Evolutionary conservation across 1,284 basidiomycete species (phyloP).

Genomic region (Ustilago cynodontis): DNA sequence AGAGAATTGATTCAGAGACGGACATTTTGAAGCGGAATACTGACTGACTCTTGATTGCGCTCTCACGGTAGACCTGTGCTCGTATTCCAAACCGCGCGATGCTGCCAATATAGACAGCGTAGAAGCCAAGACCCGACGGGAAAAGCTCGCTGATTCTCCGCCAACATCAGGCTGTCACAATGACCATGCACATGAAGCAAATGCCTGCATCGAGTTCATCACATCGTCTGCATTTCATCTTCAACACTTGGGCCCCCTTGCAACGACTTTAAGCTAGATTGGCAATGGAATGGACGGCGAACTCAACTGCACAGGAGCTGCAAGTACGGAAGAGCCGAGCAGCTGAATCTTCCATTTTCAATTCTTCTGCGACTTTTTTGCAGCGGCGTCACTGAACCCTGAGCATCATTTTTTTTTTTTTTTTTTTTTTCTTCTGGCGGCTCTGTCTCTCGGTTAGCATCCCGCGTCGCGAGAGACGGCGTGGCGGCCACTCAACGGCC

Average conservation of each 20-base stretch:
- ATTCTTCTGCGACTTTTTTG: neutral
- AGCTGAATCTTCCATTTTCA: neutral
- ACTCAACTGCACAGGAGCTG: slow-evolving; percentile 1
- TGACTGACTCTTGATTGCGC: neutral
- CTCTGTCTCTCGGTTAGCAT: neutral
- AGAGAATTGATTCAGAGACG: no score
- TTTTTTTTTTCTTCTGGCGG: neutral
- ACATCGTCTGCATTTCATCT: slow-evolving; percentile 4
- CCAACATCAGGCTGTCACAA: neutral
- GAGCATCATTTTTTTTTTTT: neutral
- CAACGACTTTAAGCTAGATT: no score
- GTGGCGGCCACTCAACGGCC: no score
- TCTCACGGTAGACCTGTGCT: no score
- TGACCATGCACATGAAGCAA: neutral
- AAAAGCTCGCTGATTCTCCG: neutral
- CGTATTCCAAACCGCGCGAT: no score
- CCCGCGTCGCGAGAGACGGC: no score
- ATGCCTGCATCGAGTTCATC: slow-evolving; percentile 1
- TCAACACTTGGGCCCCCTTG: neutral
- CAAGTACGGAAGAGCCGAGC: slow-evolving; percentile 2
- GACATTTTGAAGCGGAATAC: no score
- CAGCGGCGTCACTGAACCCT: slow-evolving; percentile 1
- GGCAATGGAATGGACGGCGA: neutral
- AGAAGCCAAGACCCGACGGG: neutral
- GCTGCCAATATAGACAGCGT: neutral